phyloP scores from a whole-genome alignment of 2,329 filamentous ascomycete genomes.

The Clathrospora elynae region DNA sequence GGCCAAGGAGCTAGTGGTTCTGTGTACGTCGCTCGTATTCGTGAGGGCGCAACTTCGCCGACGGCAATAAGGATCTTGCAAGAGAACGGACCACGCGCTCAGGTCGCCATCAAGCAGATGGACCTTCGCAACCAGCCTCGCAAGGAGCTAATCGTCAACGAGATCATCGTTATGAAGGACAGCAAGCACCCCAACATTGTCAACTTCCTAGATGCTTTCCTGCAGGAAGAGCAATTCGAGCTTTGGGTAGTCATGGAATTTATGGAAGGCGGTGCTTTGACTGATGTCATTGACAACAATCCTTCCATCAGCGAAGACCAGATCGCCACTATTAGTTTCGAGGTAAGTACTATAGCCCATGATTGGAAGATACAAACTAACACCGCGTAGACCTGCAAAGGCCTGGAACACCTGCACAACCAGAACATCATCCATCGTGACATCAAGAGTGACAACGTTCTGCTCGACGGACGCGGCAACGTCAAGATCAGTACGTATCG shows the following conservation, averaged over 20 bases:
- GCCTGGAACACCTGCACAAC: slow-evolving; percentile 88
- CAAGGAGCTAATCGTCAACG: slow-evolving; percentile 98
- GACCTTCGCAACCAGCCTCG: slow-evolving; percentile 95
- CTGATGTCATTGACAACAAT: slow-evolving; percentile 99
- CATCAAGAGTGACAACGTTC: slow-evolving; percentile 98
- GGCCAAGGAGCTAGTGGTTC: slow-evolving; percentile 97
- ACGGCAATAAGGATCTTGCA: slow-evolving; percentile 79
- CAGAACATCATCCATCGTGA: slow-evolving; percentile 99
- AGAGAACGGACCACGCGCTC: slow-evolving; percentile 77
- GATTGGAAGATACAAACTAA: slow-evolving; percentile 32
- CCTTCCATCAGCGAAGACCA: slow-evolving; percentile 91
- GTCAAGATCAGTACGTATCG: slow-evolving; percentile 88
- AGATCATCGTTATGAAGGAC: slow-evolving; percentile 99
- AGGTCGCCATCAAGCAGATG: slow-evolving; percentile 99
- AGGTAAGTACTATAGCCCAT: slow-evolving; percentile 64
- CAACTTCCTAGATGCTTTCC: slow-evolving; percentile 95
- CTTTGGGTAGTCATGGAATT: slow-evolving; percentile 99
- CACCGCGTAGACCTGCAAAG: slow-evolving; percentile 79
- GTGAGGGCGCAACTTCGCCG: slow-evolving; percentile 80
- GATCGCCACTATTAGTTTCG: slow-evolving; percentile 94
- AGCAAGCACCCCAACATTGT: slow-evolving; percentile 98
- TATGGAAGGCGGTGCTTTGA: slow-evolving; percentile 97
- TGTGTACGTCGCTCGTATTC: slow-evolving; percentile 96
- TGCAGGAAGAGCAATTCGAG: slow-evolving; percentile 91
- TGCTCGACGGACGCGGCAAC: slow-evolving; percentile 90